Evolutionary conservation across 331 rosid species (phyloP), one percentile per base, ranked within the genome.

Genomic region (Dryas integrifolia): DNA sequence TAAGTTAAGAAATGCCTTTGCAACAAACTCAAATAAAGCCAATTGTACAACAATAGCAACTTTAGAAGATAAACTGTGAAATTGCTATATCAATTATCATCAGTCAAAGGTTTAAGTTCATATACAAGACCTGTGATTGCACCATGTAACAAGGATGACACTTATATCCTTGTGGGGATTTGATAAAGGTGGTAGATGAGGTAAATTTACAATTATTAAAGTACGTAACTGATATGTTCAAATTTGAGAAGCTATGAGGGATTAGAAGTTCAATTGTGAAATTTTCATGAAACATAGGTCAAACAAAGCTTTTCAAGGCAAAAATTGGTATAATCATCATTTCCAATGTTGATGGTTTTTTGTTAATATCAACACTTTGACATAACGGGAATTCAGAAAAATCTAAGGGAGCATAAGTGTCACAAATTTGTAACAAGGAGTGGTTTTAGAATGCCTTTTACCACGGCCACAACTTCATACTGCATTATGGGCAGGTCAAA

Each of bases 401-500:
- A 59, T n/a, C 3, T 14, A 6, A 43, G 3, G 51, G 11, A 43
- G 8, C 58, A 45, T 43, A 58, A 69, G 24, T 69, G 45, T 16
- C 61, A 38, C 18, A 50, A 18, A 10, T 7, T 26, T 52, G 64
- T 45, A 58, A 72, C 18, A 63, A 55, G 40, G 24, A 45, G 50
- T 62, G 59, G 38, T 77, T 26, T 49, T 65, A 35, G 30, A 12
- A 70, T 41, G 58, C 43, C 72, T 63, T 62, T 46, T 55, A 48
- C 13, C 55, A 44, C 26, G 52, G 50, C 24, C 26, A 50, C 26
- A 35, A 61, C 59, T 59, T 51, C 50, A 24, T 12, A 50, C 53
- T n/a, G 60, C 46, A 75, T 43, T 39, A 70, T 55, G 67, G 63
- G 67, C 63, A 65, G 58, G 43, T 7, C 75, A 46, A 66, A 80